Conservation (phyloP, 1,284 basidiomycete genomes). For the Ganoderma lucidum region DNA sequence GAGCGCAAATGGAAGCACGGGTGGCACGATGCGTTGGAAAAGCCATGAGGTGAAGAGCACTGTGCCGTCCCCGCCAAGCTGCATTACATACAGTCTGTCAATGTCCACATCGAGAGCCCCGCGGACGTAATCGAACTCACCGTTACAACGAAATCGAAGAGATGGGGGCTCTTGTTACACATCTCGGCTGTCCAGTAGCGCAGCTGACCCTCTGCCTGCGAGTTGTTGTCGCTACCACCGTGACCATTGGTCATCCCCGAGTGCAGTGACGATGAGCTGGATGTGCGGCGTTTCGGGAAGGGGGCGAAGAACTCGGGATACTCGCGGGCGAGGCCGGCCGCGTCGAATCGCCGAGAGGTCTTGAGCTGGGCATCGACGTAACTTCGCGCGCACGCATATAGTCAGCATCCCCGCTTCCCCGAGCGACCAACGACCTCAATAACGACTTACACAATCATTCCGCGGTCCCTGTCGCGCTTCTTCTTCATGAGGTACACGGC, state of each 20-base stretch:
- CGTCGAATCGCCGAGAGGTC: constrained; percentile 93
- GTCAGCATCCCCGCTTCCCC: constrained; percentile 6
- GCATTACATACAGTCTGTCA: constrained; percentile 8
- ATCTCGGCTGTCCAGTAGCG: constrained; percentile 98
- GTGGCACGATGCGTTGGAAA: constrained; percentile 98
- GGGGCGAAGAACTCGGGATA: constrained; percentile 92
- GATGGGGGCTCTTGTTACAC: constrained; percentile 91
- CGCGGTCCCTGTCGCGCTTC: constrained; percentile 67
- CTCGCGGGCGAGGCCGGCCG: constrained; percentile 85
- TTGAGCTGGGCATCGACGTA: constrained; percentile 98
- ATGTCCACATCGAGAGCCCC: constrained; percentile 1
- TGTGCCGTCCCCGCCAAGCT: constrained; percentile 98
- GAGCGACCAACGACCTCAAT: constrained; percentile 11
- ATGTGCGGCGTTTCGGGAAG: constrained; percentile 74
- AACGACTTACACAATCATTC: constrained; percentile 75
- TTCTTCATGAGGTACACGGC: constrained; percentile 95
- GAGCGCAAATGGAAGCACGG: constrained; percentile 97
- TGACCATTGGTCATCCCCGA: constrained; percentile 51
- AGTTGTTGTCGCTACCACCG: constrained; percentile 24
- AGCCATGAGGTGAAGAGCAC: constrained; percentile 99
- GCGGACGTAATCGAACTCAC: constrained; percentile 55
- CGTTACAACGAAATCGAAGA: constrained; percentile 98
- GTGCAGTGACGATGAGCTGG: constrained; percentile 67
- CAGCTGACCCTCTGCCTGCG: constrained; percentile 79
- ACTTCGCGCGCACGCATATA: constrained; percentile 45